phyloP scores from a whole-genome alignment of 495 filamentous ascomycete genomes.

The Schizothecium vesticola region DNA sequence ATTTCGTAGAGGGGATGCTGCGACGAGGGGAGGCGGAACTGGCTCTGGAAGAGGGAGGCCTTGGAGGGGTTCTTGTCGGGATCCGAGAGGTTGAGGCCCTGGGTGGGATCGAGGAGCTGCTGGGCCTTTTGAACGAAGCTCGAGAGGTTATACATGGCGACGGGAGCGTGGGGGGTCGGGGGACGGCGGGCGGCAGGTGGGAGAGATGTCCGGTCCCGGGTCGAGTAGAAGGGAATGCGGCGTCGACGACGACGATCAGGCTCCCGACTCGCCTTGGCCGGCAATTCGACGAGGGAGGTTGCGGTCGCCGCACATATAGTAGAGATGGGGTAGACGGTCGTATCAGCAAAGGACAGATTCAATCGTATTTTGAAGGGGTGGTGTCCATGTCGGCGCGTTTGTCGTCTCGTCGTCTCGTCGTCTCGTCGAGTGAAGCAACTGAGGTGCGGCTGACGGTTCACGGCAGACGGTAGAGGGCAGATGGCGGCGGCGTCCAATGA shows the following conservation, averaged over 20 bases:
- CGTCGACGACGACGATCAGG: slow-evolving; percentile 2
- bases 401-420: neutral
- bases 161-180: neutral
- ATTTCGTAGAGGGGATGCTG: slow-evolving; percentile 93
- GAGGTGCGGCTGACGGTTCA: neutral
- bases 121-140: slow-evolving; percentile 88
- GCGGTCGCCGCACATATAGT: neutral
- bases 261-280: slow-evolving; percentile 1
- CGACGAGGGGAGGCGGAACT: slow-evolving; percentile 89
- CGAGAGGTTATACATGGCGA: slow-evolving; percentile 58
- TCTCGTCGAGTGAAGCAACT: neutral
- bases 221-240: neutral
- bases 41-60: slow-evolving; percentile 85
- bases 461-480: neutral
- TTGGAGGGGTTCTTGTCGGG: slow-evolving; percentile 80
- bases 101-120: slow-evolving; percentile 82
- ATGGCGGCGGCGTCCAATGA: neutral
- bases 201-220: slow-evolving; percentile 3
- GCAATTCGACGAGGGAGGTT: neutral
- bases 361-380: neutral
- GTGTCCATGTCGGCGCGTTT: neutral
- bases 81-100: slow-evolving; percentile 59
- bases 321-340: neutral
- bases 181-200: no score
- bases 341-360: neutral